phyloP scores from a whole-genome alignment of 2,329 filamentous ascomycete genomes.

The Hypoxylon sp. region DNA sequence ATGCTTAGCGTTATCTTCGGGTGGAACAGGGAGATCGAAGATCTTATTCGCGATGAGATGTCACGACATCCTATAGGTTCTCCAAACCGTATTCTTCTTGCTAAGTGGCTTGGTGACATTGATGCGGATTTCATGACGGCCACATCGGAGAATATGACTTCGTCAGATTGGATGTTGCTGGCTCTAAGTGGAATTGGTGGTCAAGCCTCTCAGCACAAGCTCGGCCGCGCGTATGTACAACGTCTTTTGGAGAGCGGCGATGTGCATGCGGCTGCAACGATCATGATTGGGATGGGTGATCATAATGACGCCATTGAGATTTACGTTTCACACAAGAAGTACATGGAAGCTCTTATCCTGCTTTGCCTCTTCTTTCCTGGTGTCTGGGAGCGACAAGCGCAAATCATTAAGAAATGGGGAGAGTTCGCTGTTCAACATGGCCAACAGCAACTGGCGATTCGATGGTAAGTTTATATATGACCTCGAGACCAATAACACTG shows the following conservation, averaged over 20 bases:
- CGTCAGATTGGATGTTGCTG: constrained; percentile 96
- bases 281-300: constrained; percentile 93
- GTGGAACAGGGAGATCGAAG: constrained; percentile 88
- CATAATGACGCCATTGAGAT: constrained; percentile 96
- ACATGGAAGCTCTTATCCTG: constrained; percentile 92
- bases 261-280: constrained; percentile 90
- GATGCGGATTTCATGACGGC: constrained; percentile 85
- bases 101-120: constrained; percentile 93
- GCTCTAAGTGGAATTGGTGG: constrained; percentile 90
- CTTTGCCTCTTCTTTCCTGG: constrained; percentile 85
- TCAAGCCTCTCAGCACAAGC: constrained; percentile 84
- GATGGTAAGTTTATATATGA: constrained; percentile 68
- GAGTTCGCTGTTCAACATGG: constrained; percentile 89
- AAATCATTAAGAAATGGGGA: constrained; percentile 93
- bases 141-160: constrained; percentile 88
- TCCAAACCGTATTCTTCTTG: constrained; percentile 82
- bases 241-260: constrained; percentile 91
- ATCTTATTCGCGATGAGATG: constrained; percentile 88
- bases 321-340: constrained; percentile 91
- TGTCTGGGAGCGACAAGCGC: constrained; percentile 92
- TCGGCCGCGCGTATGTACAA: constrained; percentile 91
- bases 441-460: constrained; percentile 89
- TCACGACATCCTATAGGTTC: constrained; percentile 80
- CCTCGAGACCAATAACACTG: neutral
- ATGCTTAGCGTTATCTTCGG: constrained; percentile 97